A percentile compares a stretch with the other conserved stretches of the same genome.
phyloP scores from a whole-genome alignment of 306 rosid species.

The Heteromeles arbutifolia region DNA sequence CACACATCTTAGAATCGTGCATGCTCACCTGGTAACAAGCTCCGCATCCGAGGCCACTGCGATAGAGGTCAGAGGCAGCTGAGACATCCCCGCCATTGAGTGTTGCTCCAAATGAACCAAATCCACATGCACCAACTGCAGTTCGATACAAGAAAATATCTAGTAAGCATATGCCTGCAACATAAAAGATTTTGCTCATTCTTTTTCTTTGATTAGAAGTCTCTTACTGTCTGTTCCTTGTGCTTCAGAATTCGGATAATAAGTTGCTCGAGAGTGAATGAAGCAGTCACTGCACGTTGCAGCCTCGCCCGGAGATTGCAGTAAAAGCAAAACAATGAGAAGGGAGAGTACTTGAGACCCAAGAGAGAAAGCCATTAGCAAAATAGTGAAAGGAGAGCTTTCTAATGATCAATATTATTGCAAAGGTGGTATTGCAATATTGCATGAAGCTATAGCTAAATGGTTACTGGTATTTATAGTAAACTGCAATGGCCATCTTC shows the following conservation, averaged over 20 bases:
- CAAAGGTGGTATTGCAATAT: conserved; percentile 4
- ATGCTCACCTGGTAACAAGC: conserved; percentile 83
- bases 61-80: conserved; percentile 70
- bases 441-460: conserved; percentile 21
- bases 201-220: background rate
- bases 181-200: conserved; percentile 6
- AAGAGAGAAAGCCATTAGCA: conserved; percentile 44
- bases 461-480: conserved; percentile 43
- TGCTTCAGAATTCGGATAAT: conserved; percentile 70
- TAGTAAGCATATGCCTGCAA: background rate
- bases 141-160: conserved; percentile 4
- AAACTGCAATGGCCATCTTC: conserved; percentile 11
- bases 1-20: background rate
- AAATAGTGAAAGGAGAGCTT: conserved; percentile 8
- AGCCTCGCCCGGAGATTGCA: conserved; percentile 49
- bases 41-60: conserved; percentile 84
- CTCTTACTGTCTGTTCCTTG: conserved; percentile 75
- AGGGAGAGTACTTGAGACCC: conserved; percentile 23
- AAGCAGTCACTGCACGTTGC: conserved; percentile 55
- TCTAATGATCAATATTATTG: background rate
- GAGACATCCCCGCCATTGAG: conserved; percentile 81
- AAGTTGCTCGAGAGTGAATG: conserved; percentile 66
- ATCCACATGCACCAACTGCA: conserved; percentile 75
- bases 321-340: conserved; percentile 39
- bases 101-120: conserved; percentile 86